Base-by-base conservation (phyloP, 306 rosid species). In the Medicago arabica region DNA sequence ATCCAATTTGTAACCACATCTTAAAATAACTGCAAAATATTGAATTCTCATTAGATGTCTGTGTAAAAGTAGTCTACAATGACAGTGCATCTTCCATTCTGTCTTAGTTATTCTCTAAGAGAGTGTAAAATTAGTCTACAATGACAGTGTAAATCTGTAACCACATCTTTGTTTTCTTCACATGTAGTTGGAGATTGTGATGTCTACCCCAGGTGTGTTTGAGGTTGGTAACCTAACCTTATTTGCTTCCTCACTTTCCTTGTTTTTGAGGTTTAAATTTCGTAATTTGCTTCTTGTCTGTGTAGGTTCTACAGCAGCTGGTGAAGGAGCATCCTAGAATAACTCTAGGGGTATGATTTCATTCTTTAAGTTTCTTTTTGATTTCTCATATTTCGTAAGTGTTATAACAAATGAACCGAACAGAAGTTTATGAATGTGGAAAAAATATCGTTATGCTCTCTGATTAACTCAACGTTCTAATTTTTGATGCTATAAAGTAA, bases 201-300 rank as follows among this genome's bases (percentile, higher is more conserved):
- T 84, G 86, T 87, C 94, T 13, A 94, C 97, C 17, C 96, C 97
- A 74, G 94, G 94, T 77, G 97, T 91, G 84, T 86, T 94, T 67
- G 91, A 91, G 98, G 98, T 92, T 87, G 91, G 81, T 81, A 72
- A 11, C 78, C 69, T 16, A 31, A 66, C 19, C 16, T 67, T 73
- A 78, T 73, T 31, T 71, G n/a, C 78, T 60, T 73, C 67, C 53
- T 61, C 46, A 40, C 49, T 78, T 40, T 77, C 63, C 16, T 55
- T 31, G 4, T 63, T 47, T 55, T 50, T 50, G 49, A 59, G 76
- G 50, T 46, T 76, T 67, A 25, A 23, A 50, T 46, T 76, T 87
- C 74, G 23, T 46, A 46, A 78, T 75, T 53, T 21, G 72, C 72
- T 78, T 80, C 50, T 34, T 55, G 60, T 67, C 55, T 70, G 72